Evolutionary conservation across 2,329 filamentous ascomycete species (phyloP), one percentile per base, ranked within the genome.

Genomic region (Helotiales sp.): DNA sequence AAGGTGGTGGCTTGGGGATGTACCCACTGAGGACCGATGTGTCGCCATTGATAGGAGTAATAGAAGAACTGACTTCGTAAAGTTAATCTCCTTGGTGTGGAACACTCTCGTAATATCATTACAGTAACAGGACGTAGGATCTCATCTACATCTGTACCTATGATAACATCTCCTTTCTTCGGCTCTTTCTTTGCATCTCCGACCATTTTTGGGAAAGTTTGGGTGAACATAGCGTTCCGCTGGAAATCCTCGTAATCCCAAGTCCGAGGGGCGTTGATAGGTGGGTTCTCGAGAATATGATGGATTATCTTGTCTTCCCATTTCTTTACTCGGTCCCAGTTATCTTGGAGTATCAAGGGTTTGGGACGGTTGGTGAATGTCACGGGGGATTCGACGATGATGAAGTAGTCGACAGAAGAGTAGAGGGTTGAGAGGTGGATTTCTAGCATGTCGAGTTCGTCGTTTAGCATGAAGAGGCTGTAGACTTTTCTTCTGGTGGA

Each of bases 371-470:
- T 79, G 15, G 84, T 85, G 63, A 87, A 87, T 1, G 84, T 86
- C 50, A 74, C 77, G 17, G 73, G 69, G 0, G 81, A 79, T 72
- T 88, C 85, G 51, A 87, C 77, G 31, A 88, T 77, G 65, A 88
- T 75, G 64, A 86, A 88, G 71, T 86, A 86, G 72, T 88, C 85
- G 58, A 88, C 83, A 40, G 80, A 72, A 36, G 79, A 70, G 56
- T 81, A 80, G 15, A 85, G 77, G 2, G 81, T 81, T 65, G 83
- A 77, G 2, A 88, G 74, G 10, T 84, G 81, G 48, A 89, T 81
- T 42, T 88, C 84, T 33, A 88, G 76, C 78, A 83, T 85, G 71
- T 88, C 85, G n/a, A 88, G 75, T 71, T 88, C 86, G 4, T 77
- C 81, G 63, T 85, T 86, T 64, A 87, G 71, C 76, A 87, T 80